Conservation (phyloP, 164 flowering plant species). For the Platanus orientalis region DNA sequence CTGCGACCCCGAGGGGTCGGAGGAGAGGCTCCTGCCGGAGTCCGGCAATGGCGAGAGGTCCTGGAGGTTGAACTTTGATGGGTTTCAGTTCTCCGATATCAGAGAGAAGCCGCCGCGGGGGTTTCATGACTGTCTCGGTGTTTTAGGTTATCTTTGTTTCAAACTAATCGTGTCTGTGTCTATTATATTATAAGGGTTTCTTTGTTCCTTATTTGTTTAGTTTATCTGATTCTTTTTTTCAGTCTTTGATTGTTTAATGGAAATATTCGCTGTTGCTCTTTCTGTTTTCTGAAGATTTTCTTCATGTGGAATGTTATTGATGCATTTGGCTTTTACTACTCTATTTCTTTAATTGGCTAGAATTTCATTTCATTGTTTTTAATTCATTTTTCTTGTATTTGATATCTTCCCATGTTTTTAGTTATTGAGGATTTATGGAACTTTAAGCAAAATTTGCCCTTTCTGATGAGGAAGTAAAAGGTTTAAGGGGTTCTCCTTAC, state of each 20-base stretch:
- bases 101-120: conserved; percentile 51
- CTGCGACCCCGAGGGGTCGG: conserved; percentile 28
- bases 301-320: background rate
- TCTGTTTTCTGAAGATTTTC: background rate
- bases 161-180: no score
- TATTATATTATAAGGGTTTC: background rate
- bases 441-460: no score
- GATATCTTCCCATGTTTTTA: no score
- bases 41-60: conserved; percentile 38
- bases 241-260: background rate
- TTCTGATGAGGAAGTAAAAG: no score
- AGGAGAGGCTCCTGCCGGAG: conserved; percentile 34
- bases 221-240: background rate
- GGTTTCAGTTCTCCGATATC: conserved; percentile 50
- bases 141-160: conserved; percentile 38
- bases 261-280: background rate
- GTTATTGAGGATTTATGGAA: no score
- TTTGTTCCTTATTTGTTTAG: background rate
- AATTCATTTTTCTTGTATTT: no score
- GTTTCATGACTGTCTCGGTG: conserved; percentile 71
- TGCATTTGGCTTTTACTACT: background rate
- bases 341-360: background rate
- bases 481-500: no score
- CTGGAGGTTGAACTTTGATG: conserved; percentile 86
- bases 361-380: background rate